Conservation (phyloP, 202 grass and related monocot species). For the Panicum virgatum region DNA sequence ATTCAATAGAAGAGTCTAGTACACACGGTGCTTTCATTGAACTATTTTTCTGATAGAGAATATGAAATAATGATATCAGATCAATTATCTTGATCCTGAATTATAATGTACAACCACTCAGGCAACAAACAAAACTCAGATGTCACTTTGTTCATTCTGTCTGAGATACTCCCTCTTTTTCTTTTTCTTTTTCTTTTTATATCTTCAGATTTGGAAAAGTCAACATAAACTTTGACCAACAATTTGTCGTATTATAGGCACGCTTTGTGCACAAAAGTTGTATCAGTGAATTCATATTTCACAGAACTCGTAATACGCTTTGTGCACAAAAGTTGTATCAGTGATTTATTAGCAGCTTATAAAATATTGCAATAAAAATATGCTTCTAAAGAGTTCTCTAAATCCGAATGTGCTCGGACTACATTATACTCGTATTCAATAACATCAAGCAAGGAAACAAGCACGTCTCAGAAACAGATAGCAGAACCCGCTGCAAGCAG, state of each 20-base stretch:
- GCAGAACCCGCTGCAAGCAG: not conserved
- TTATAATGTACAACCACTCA: not conserved
- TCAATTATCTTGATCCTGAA: not conserved
- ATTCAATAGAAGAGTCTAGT: not conserved
- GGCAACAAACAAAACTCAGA: slow-evolving; percentile 2
- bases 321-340: too few species aligned
- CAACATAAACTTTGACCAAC: too few species aligned
- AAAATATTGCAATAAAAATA: too few species aligned
- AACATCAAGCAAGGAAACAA: not conserved
- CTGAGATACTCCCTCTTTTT: too few species aligned
- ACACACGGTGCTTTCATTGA: not conserved
- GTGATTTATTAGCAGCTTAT: too few species aligned
- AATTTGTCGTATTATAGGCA: too few species aligned
- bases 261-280: too few species aligned
- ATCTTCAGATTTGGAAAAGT: too few species aligned
- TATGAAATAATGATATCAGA: not conserved
- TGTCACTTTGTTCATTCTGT: not conserved
- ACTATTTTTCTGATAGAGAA: not conserved
- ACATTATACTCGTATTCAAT: not conserved
- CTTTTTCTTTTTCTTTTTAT: too few species aligned
- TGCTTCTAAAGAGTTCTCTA: too few species aligned
- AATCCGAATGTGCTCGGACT: not conserved
- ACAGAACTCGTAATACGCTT: too few species aligned
- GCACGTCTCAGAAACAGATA: not conserved
- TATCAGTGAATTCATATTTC: too few species aligned